phyloP scores from a whole-genome alignment of 164 flowering plant species.

The Malania oleifera region DNA sequence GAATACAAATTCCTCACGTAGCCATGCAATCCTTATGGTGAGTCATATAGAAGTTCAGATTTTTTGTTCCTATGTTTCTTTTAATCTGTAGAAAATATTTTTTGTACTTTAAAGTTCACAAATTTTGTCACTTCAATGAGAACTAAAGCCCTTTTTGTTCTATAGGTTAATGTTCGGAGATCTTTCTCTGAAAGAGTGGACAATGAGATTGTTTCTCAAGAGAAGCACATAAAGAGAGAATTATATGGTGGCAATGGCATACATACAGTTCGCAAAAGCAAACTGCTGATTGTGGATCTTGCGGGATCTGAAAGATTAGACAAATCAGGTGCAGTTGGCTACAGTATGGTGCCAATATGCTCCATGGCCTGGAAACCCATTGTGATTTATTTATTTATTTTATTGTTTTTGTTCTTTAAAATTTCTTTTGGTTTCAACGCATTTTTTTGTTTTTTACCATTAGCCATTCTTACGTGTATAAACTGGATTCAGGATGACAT shows the following conservation, averaged over 20 bases:
- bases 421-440: neutral
- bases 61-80: slow-evolving; percentile 2
- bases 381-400: neutral
- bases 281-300: slow-evolving; percentile 86
- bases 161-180: slow-evolving; percentile 59
- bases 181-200: slow-evolving; percentile 31
- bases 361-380: neutral
- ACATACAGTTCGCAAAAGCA: slow-evolving; percentile 64
- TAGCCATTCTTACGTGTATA: neutral
- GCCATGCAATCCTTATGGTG: slow-evolving; percentile 96
- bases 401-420: neutral
- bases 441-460: neutral
- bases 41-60: slow-evolving; percentile 10
- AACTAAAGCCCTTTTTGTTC: neutral
- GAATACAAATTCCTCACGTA: slow-evolving; percentile 89
- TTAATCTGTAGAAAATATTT: neutral
- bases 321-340: slow-evolving; percentile 68
- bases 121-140: no score
- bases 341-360: neutral
- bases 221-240: slow-evolving; percentile 15
- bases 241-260: slow-evolving; percentile 20
- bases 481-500: neutral
- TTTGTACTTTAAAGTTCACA: neutral
- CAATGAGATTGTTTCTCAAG: slow-evolving; percentile 22
- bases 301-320: slow-evolving; percentile 91